phyloP scores from a whole-genome alignment of 2,329 filamentous ascomycete genomes.

The Aspergillus pseudonomiae region DNA sequence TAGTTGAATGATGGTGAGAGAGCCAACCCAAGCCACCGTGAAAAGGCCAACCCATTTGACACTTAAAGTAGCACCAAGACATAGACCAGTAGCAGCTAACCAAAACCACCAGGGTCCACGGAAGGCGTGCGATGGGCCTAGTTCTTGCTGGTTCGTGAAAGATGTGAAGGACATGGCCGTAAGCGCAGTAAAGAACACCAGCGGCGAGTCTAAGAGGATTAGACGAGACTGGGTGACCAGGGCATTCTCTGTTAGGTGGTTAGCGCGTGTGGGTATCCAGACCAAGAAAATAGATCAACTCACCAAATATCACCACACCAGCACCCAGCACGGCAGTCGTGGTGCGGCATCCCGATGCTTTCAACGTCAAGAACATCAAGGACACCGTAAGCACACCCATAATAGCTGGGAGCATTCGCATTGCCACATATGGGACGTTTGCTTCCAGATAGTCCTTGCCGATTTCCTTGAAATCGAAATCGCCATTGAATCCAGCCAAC shows the following conservation, averaged over 20 bases:
- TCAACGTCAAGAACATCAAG: conserved; percentile 91
- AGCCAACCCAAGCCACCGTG: conserved; percentile 97
- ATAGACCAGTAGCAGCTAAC: conserved; percentile 82
- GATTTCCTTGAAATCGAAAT: conserved; percentile 99
- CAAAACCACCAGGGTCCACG: conserved; percentile 96
- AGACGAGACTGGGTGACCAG: conserved; percentile 92
- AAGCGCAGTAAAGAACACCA: conserved; percentile 90
- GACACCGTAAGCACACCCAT: conserved; percentile 87
- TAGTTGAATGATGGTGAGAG: conserved; percentile 85
- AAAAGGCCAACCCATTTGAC: conserved; percentile 99
- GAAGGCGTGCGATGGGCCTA: conserved; percentile 87
- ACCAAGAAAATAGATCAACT: conserved; percentile 18
- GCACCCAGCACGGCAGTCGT: conserved; percentile 82
- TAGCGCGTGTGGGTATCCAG: conserved; percentile 7
- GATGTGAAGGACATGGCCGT: conserved; percentile 88
- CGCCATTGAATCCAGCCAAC: conserved; percentile 90
- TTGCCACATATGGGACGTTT: conserved; percentile 92
- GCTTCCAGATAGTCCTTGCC: conserved; percentile 98
- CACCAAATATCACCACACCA: conserved; percentile 87
- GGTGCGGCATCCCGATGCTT: conserved; percentile 85
- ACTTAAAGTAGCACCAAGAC: conserved; percentile 85
- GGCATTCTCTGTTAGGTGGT: conserved; percentile 72
- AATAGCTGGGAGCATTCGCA: conserved; percentile 90
- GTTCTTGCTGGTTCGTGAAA: conserved; percentile 96
- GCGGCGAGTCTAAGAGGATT: conserved; percentile 92